Evolutionary conservation across 2,329 filamentous ascomycete genomes (phyloP).

Genomic region (Venturia aucupariae): DNA sequence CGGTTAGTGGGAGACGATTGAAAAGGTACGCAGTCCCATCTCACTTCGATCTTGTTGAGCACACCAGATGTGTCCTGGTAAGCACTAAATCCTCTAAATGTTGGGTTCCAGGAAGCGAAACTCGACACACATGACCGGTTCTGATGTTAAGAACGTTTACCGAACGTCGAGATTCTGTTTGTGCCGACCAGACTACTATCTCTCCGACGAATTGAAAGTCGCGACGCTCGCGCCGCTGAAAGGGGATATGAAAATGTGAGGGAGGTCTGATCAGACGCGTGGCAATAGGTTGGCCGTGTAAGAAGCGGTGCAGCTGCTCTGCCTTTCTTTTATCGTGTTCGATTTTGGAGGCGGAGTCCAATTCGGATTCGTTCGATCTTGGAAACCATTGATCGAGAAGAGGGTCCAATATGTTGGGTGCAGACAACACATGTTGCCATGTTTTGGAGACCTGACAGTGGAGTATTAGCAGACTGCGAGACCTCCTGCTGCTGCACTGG

Average conservation of each 20-base stretch:
- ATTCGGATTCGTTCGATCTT: not conserved
- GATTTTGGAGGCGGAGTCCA: not conserved
- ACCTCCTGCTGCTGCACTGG: too few relatives aligned
- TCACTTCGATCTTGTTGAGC: constrained; percentile 7
- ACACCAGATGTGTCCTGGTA: not conserved
- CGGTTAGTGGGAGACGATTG: not conserved
- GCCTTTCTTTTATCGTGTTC: not conserved
- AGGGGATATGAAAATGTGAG: not conserved
- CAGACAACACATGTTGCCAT: not conserved
- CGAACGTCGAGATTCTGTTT: not conserved
- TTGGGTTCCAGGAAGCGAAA: not conserved
- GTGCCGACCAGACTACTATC: not conserved
- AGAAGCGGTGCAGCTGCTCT: constrained; percentile 6
- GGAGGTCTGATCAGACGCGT: constrained; percentile 1
- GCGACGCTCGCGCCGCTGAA: not conserved
- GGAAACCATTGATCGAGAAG: constrained; percentile 3
- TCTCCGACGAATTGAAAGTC: constrained; percentile 5
- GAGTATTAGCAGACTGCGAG: not conserved
- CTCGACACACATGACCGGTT: not conserved
- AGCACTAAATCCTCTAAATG: not conserved
- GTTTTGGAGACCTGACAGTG: not conserved
- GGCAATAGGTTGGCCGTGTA: not conserved
- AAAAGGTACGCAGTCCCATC: not conserved
- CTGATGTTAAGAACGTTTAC: not conserved
- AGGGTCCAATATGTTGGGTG: not conserved